Conservation (phyloP, 805 yeast genomes). For the Schizosaccharomyces japonicus region DNA sequence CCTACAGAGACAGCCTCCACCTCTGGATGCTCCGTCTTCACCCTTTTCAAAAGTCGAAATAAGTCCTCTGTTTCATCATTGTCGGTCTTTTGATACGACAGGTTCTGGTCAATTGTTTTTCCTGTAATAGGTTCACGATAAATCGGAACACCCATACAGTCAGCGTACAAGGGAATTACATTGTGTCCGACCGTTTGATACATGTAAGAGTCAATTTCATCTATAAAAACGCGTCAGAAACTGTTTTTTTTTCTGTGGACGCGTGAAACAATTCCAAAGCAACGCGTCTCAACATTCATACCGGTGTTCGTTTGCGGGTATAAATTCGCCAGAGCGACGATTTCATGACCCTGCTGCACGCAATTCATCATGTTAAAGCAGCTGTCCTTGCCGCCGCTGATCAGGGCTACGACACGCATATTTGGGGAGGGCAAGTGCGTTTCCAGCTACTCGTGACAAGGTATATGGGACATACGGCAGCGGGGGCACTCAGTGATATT, state of each 20-base stretch:
- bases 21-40: slow-evolving; percentile 29
- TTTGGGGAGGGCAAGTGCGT: too few species aligned
- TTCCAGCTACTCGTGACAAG: too few species aligned
- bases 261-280: too few species aligned
- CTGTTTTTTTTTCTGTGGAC: slow-evolving; percentile 11
- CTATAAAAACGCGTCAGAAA: slow-evolving; percentile 17
- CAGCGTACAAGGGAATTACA: slow-evolving; percentile 35
- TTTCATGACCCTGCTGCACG: slow-evolving; percentile 59
- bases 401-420: slow-evolving; percentile 80
- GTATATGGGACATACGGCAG: too few species aligned
- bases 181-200: slow-evolving; percentile 93
- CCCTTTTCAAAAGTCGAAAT: slow-evolving; percentile 25
- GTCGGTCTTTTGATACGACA: slow-evolving; percentile 45
- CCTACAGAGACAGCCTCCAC: slow-evolving; percentile 80
- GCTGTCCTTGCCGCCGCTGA: slow-evolving; percentile 93
- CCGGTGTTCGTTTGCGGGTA: slow-evolving; percentile 29
- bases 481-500: too few species aligned
- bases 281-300: background rate
- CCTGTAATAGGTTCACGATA: slow-evolving; percentile 46
- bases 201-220: slow-evolving; percentile 86
- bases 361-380: slow-evolving; percentile 77
- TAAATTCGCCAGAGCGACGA: slow-evolving; percentile 65
- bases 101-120: slow-evolving; percentile 31
- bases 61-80: slow-evolving; percentile 81
- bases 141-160: slow-evolving; percentile 60